Evolutionary conservation across 768 basidiomycete genomes (phyloP).

Genomic region (Mycena olivaceomarginata): DNA sequence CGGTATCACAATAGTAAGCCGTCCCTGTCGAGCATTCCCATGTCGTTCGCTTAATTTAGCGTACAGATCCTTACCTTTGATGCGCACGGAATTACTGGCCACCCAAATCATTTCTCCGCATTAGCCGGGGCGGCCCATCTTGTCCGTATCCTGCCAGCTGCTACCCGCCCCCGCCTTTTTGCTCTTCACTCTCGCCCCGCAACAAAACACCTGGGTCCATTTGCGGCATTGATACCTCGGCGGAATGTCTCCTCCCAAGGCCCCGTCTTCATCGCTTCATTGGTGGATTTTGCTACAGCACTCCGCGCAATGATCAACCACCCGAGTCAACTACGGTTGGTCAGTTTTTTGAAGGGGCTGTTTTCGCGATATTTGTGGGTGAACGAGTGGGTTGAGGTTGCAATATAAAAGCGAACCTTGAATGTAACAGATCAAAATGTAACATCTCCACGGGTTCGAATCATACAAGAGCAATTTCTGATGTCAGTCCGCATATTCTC

Average conservation of each 20-base stretch:
- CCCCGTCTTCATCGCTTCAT: constrained; percentile 53
- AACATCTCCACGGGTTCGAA: no score
- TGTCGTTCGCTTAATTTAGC: not conserved
- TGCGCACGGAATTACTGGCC: constrained; percentile 71
- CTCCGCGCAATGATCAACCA: constrained; percentile 74
- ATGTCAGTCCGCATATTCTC: no score
- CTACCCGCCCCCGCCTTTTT: constrained; percentile 22
- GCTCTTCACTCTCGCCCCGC: constrained; percentile 6
- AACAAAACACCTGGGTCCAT: constrained; percentile 22
- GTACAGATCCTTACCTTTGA: constrained; percentile 81
- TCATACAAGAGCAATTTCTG: no score
- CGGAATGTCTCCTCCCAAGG: constrained; percentile 42
- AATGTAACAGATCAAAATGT: not conserved
- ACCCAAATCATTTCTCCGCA: constrained; percentile 77
- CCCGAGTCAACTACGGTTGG: constrained; percentile 77
- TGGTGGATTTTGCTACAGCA: constrained; percentile 62
- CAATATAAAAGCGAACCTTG: constrained; percentile 50
- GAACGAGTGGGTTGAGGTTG: constrained; percentile 74
- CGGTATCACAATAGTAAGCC: constrained; percentile 28
- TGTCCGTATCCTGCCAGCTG: constrained; percentile 44
- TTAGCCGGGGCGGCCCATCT: constrained; percentile 63
- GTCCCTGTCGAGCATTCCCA: not conserved
- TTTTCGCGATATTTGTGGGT: constrained; percentile 84
- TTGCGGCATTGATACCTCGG: not conserved
- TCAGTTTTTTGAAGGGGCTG: constrained; percentile 75